Conservation (phyloP, 805 yeast species). For the Spathaspora gorwiae region DNA sequence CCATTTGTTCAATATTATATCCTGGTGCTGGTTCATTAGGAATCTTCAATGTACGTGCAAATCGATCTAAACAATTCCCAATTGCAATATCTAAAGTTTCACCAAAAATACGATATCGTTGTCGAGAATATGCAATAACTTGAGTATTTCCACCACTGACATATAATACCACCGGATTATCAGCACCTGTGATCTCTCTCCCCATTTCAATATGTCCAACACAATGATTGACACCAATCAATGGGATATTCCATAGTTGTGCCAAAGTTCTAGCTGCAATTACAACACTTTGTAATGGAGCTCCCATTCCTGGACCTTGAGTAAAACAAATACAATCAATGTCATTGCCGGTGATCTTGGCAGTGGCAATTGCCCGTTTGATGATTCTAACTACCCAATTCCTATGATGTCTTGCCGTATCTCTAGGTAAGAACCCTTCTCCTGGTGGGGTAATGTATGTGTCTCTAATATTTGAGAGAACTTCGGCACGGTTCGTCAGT, state of each 20-base stretch:
- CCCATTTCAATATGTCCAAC: constrained; percentile 99
- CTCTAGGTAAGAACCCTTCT: constrained; percentile 94
- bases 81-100: constrained; percentile 97
- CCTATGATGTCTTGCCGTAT: constrained; percentile 93
- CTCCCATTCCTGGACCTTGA: constrained; percentile 99
- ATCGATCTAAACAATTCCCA: constrained; percentile 93
- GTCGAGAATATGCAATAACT: constrained; percentile 92
- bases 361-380: constrained; percentile 59
- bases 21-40: constrained; percentile 97
- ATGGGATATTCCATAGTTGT: constrained; percentile 74
- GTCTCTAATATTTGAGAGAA: constrained; percentile 87
- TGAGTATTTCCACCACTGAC: constrained; percentile 99
- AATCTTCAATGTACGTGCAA: constrained; percentile 85
- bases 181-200: constrained; percentile 94
- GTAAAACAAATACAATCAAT: constrained; percentile 87
- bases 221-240: constrained; percentile 95
- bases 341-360: constrained; percentile 47
- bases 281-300: constrained; percentile 90
- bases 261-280: constrained; percentile 85
- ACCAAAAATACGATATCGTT: constrained; percentile 96
- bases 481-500: constrained; percentile 59
- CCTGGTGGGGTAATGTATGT: constrained; percentile 97
- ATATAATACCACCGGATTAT: constrained; percentile 93
- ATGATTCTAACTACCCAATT: constrained; percentile 87
- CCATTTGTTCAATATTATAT: constrained; percentile 91